Evolutionary conservation across 208 protist genomes (phyloP), one percentile per base, ranked within the genome.

Genomic region (Tetramitus jugosus): DNA sequence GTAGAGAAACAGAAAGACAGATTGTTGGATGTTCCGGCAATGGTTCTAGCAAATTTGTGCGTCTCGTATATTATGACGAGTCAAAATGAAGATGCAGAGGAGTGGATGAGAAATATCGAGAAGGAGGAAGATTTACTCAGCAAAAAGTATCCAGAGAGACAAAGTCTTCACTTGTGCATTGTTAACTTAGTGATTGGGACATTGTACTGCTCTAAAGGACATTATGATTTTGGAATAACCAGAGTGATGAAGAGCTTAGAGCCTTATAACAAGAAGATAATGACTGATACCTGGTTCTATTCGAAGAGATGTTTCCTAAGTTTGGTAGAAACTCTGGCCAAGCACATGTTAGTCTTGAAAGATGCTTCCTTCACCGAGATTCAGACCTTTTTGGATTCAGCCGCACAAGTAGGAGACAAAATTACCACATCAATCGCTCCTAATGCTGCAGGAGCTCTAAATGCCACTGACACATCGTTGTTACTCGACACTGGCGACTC

Each of bases 161-260:
- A 97, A 85, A 86, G 87, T 29, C 91, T 95, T 78, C 94, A 97
- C 81, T 88, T 97, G 43, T 98, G 94, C 86, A 98, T 98, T 81
- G 94, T 98, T 35, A 98, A 98, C 83, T 86, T 98, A 3, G 96
- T 98, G 20, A 98, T 98, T 81, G 96, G 96, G 46, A 98, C 96
- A 20, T 87, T 98, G n/a, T 98, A 98, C 87, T 98, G 96, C 86
- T 92, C 94, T 26, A 97, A 98, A 85, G 93, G 92, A 46, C 94
- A 97, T 82, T 96, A 94, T 84, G 95, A 98, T 84, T 98, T 98
- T 82, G 96, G 96, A 78, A 97, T 98, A 78, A 93, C 88, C 10
- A 90, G 95, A 76, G 91, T 97, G 64, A 96, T 98, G 78, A 97
- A 97, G 83, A 94, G 91, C 20, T 88, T 98, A 37, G 94, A 98